phyloP scores from a whole-genome alignment of 441 rosid species.

The Corymbia calophylla region DNA sequence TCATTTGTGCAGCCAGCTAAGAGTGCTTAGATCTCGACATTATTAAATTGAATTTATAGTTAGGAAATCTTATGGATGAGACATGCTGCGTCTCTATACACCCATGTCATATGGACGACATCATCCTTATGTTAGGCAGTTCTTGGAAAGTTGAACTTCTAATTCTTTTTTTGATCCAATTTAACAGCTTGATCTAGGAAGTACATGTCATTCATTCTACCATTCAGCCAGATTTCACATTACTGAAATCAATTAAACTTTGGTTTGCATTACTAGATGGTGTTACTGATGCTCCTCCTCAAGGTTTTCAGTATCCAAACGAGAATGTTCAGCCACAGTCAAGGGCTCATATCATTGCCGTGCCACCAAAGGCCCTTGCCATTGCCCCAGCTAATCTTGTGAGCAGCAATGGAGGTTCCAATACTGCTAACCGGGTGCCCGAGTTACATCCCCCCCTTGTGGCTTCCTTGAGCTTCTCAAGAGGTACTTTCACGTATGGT shows the following conservation, averaged over 20 bases:
- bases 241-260: not conserved
- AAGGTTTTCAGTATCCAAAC: conserved; percentile 6
- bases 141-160: not conserved
- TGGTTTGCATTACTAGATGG: not conserved
- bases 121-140: not conserved
- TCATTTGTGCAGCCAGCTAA: not conserved
- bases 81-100: not conserved
- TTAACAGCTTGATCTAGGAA: not conserved
- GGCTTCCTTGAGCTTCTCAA: conserved; percentile 7
- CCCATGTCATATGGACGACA: not conserved
- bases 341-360: conserved; percentile 11
- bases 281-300: not conserved
- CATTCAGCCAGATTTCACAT: not conserved
- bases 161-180: not conserved
- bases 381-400: not conserved
- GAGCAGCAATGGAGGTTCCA: not conserved
- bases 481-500: conserved; percentile 28
- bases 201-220: not conserved
- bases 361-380: conserved; percentile 6
- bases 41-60: not conserved
- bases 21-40: not conserved
- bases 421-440: not conserved
- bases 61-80: not conserved
- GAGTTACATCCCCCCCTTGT: not conserved
- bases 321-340: conserved; percentile 5